These are phyloP conservation scores for Penicillium sp. DNA, from an alignment of 2,329 filamentous ascomycete species.

Conservation along the genomic window DNA sequence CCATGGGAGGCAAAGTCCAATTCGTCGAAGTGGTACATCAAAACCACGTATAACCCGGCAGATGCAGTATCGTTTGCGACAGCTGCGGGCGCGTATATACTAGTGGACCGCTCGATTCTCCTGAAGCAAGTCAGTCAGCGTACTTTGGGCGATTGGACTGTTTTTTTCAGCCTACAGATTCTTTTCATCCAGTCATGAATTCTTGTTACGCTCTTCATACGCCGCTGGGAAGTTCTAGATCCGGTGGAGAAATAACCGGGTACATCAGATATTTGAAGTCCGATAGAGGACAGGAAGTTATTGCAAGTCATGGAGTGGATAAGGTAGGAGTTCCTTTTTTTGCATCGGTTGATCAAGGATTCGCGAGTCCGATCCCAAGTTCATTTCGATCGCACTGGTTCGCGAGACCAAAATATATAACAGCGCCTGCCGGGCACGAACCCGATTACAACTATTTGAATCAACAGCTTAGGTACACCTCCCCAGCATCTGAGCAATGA, in stretches of 20 bases:
- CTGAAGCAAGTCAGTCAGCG: not conserved
- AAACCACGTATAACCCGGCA: not conserved
- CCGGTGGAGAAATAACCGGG: not conserved
- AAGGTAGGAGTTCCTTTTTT: not conserved
- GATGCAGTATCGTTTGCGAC: not conserved
- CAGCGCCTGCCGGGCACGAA: no score
- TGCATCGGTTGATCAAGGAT: not conserved
- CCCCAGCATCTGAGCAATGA: no score
- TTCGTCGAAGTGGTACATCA: not conserved
- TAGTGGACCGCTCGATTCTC: not conserved
- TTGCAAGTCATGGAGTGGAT: not conserved
- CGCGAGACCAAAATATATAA: no score
- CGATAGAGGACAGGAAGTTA: not conserved
- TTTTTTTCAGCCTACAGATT: not conserved
- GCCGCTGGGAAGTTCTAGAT: not conserved
- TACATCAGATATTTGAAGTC: not conserved
- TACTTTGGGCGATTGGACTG: not conserved
- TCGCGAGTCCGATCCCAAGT: not conserved
- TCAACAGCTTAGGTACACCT: no score
- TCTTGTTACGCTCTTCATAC: not conserved
- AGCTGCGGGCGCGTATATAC: not conserved
- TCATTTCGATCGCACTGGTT: no score
- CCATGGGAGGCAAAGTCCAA: not conserved
- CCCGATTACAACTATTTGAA: no score
- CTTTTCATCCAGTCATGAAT: not conserved